Evolutionary conservation across 805 yeast genomes (phyloP), one percentile per base, ranked within the genome.

Genomic region (Candida krabiensis): DNA sequence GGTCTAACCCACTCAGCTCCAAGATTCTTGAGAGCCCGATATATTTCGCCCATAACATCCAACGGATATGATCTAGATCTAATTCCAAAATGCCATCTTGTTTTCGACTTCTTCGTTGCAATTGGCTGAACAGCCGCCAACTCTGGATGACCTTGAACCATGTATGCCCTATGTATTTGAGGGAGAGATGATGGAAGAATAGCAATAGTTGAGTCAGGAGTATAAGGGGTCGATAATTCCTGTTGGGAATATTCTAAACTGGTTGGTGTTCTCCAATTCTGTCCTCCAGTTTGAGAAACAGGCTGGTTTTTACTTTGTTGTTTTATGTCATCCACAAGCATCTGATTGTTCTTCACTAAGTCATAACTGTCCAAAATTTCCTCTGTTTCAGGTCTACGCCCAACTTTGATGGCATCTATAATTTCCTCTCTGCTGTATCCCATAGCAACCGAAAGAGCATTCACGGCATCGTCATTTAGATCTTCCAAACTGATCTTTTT

Each of bases 1-100:
- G 98, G 97, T 52, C 83, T 82, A 8, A 93, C 86, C 98, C 98
- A 93, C 62, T 93, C 97, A 0, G 98, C 98, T 1, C 96, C 97
- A 38, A 93, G 68, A 54, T 86, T 88, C 64, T 86, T 86, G 58
- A 93, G 71, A 1, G 98, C 98, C 32, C 96, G 74, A 65, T 93
- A 93, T 30, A 93, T 90, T 60, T 93, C 99, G 19, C 97, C 96
- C 98, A 93, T 93, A 3, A 93, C 99, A 62, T 93, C 99, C 52
- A 93, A 71, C 23, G 99, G 98, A 59, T 93, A 93, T 1, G 96
- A 87, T 54, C 97, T 75, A 7, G 96, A 88, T 58, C 99, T 74
- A 44, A 93, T 93, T 49, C 99, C 99, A 58, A 93, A 93, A 69
- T 93, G 99, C 99, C 99, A 93, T 63, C 96, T 80, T 5, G 96